Conservation (phyloP, 495 filamentous ascomycete genomes). For the Podospora appendiculata region DNA sequence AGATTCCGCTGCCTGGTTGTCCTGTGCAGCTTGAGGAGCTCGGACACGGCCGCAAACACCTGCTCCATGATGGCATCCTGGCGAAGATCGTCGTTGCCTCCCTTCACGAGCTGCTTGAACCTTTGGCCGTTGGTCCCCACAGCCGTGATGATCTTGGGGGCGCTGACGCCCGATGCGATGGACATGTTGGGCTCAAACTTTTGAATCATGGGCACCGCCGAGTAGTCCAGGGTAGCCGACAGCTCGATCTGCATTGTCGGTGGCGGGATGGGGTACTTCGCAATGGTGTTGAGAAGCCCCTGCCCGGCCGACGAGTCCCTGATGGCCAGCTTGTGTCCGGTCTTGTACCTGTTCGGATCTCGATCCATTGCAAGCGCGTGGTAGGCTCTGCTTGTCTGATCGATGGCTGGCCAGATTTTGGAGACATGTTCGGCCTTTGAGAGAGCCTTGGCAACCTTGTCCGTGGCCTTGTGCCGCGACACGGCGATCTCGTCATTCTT, state of each 20-base stretch:
- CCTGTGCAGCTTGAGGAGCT: conserved; percentile 74
- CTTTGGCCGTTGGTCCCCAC: conserved; percentile 63
- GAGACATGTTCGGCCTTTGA: conserved; percentile 31
- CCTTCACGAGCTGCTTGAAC: conserved; percentile 90
- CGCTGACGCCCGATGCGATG: conserved; percentile 83
- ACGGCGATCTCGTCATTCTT: conserved; percentile 64
- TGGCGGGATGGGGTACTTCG: conserved; percentile 64
- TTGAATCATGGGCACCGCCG: conserved; percentile 57
- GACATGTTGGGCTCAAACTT: conserved; percentile 64
- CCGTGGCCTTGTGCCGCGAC: conserved; percentile 65
- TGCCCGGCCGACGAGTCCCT: conserved; percentile 50
- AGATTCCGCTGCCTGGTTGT: conserved; percentile 83
- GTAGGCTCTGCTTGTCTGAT: conserved; percentile 66
- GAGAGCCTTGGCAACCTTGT: conserved; percentile 53
- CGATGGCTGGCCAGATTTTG: conserved; percentile 58
- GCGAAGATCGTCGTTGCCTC: conserved; percentile 89
- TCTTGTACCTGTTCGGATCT: conserved; percentile 49
- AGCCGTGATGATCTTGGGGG: conserved; percentile 83
- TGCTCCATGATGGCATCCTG: conserved; percentile 99
- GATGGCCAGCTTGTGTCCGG: conserved; percentile 55
- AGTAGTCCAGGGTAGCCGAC: conserved; percentile 67
- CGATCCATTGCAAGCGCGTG: conserved; percentile 63
- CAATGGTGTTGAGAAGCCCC: conserved; percentile 48
- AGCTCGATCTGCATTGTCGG: conserved; percentile 82
- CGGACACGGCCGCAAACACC: conserved; percentile 92